These are phyloP conservation scores for Coemansia asiatica DNA, from an alignment of 192 early-diverging fungal genomes.

Conservation along the genomic window DNA sequence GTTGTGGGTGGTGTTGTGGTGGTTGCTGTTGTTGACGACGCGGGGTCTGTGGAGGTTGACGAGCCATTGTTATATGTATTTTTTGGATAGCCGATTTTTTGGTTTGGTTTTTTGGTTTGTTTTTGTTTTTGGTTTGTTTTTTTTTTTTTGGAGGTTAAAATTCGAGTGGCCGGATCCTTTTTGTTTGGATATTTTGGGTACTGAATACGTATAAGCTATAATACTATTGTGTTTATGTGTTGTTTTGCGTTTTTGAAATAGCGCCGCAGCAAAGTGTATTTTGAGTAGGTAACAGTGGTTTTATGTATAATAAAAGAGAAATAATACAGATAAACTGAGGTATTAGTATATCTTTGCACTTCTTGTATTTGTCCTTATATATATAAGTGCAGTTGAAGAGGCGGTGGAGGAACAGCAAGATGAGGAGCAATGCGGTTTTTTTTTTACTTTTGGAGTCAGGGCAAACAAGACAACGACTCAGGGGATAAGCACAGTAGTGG, in stretches of 20 bases:
- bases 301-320: background rate
- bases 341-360: background rate
- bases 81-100: background rate
- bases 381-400: background rate
- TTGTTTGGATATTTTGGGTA: background rate
- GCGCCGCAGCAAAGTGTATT: background rate
- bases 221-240: background rate
- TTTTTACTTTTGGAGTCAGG: too few species aligned
- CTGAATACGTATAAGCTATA: background rate
- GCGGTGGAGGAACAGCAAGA: background rate
- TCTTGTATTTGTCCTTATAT: background rate
- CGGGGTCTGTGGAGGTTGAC: background rate
- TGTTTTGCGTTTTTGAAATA: background rate
- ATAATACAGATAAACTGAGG: background rate
- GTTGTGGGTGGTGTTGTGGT: too few species aligned
- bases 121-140: too few species aligned
- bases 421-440: background rate
- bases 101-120: too few species aligned
- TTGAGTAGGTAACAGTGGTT: background rate
- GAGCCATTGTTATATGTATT: background rate
- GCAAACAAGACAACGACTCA: background rate
- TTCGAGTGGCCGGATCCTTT: background rate
- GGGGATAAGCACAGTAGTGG: background rate
- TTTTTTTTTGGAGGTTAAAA: too few species aligned
- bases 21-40: constrained; percentile 1